Percentiles rank a stretch among this genome's conserved stretches.
Evolutionary conservation across 2,329 filamentous ascomycete species (phyloP).

Genomic region (Neurospora sp.): DNA sequence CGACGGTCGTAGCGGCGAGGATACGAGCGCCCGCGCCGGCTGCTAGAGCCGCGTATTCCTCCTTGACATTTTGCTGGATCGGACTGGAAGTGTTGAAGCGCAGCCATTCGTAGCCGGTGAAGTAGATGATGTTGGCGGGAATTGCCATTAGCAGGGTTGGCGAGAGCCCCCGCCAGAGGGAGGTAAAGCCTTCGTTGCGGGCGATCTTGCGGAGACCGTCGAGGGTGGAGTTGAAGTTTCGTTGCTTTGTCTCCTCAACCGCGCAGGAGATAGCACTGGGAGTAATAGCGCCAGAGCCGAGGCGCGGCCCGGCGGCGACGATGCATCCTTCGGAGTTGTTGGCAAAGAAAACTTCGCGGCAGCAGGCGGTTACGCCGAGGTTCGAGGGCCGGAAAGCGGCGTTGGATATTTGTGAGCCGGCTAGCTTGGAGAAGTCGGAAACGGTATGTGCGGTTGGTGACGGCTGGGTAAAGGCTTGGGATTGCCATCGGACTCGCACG

Average conservation of each 20-base stretch:
- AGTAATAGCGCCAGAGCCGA: conserved; percentile 29
- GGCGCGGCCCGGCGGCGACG: conserved; percentile 44
- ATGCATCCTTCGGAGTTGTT: conserved; percentile 77
- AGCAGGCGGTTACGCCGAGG: conserved; percentile 88
- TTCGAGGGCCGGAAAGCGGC: conserved; percentile 61
- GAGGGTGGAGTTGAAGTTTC: conserved; percentile 79
- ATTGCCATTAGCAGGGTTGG: conserved; percentile 91
- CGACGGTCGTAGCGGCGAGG: conserved; percentile 71
- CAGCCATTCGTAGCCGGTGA: conserved; percentile 94
- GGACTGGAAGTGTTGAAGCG: conserved; percentile 66
- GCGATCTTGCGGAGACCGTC: conserved; percentile 93
- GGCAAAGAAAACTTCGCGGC: conserved; percentile 93
- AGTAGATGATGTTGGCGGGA: conserved; percentile 95
- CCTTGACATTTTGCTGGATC: conserved; percentile 50
- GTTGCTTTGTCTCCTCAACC: conserved; percentile 75
- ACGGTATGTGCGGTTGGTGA: conserved; percentile 29
- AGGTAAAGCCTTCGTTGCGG: conserved; percentile 76
- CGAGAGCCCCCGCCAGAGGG: conserved; percentile 88
- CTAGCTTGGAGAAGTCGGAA: conserved; percentile 41
- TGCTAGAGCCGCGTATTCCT: conserved; percentile 67
- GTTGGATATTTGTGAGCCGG: conserved; percentile 43
- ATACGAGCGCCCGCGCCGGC: conserved; percentile 71
- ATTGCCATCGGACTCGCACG: conserved; percentile 87
- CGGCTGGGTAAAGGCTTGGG: conserved; percentile 48
- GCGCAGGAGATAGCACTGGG: conserved; percentile 52